Evolutionary conservation across 2,329 filamentous ascomycete genomes (phyloP).

Genomic region (Calonectria hawksworthii): DNA sequence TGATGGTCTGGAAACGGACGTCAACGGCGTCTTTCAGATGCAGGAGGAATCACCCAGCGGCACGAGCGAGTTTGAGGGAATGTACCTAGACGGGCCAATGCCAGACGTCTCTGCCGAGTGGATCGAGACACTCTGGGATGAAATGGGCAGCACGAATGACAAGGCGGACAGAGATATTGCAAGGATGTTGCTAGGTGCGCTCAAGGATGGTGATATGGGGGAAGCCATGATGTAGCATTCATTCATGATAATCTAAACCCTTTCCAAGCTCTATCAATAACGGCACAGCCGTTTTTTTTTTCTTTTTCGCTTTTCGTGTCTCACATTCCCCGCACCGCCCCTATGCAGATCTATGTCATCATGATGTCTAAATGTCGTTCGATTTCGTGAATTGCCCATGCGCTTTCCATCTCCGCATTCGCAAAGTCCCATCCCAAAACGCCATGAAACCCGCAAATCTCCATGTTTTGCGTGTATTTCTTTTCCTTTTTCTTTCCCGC

Average conservation of each 20-base stretch:
- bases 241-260: not conserved
- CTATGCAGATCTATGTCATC: not conserved
- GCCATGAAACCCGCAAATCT: not conserved
- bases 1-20: slow-evolving; percentile 48
- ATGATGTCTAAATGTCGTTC: not conserved
- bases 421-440: not conserved
- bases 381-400: not conserved
- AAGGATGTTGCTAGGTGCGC: slow-evolving; percentile 53
- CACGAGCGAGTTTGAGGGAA: slow-evolving; percentile 41
- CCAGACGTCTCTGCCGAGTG: slow-evolving; percentile 50
- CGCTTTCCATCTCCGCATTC: not conserved
- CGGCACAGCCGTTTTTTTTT: not conserved
- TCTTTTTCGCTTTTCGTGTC: no score
- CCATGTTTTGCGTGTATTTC: not conserved
- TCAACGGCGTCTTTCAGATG: slow-evolving; percentile 51
- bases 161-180: slow-evolving; percentile 55
- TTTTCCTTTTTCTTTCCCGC: not conserved
- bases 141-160: slow-evolving; percentile 46
- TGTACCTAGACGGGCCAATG: slow-evolving; percentile 48
- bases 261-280: slow-evolving; percentile 2
- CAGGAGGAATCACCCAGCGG: slow-evolving; percentile 42
- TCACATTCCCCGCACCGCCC: not conserved
- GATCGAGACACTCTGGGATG: slow-evolving; percentile 55
- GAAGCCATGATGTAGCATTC: slow-evolving; percentile 25
- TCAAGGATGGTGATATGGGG: slow-evolving; percentile 48